phyloP scores from a whole-genome alignment of 352 stramenopile genomes.

The Phytophthora kernoviae region DNA sequence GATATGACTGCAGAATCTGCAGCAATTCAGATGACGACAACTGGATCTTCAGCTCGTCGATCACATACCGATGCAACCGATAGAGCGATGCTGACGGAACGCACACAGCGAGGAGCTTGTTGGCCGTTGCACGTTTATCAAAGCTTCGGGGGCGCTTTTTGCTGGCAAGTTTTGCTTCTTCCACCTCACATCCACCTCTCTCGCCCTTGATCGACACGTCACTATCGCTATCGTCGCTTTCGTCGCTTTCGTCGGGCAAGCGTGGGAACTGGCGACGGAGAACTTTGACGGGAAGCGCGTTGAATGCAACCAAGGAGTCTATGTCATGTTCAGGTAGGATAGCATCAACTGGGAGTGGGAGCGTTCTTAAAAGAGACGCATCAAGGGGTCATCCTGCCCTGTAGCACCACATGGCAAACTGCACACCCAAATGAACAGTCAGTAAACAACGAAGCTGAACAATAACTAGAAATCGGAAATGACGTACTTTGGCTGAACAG shows the following conservation, averaged over 20 bases:
- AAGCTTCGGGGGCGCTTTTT: slow-evolving; percentile 15
- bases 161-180: not conserved
- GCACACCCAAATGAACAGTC: slow-evolving; percentile 9
- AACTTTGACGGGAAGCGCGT: slow-evolving; percentile 43
- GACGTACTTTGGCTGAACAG: slow-evolving; percentile 67
- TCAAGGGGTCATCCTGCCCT: slow-evolving; percentile 19
- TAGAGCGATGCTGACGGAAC: slow-evolving; percentile 66
- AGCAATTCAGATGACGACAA: slow-evolving; percentile 50
- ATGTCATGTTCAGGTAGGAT: slow-evolving; percentile 61
- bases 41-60: slow-evolving; percentile 48
- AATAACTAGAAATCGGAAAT: not conserved
- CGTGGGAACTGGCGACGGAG: slow-evolving; percentile 59
- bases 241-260: slow-evolving; percentile 22
- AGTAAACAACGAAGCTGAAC: not conserved
- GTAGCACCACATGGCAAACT: slow-evolving; percentile 65
- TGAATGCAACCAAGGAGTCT: slow-evolving; percentile 51
- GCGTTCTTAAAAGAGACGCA: slow-evolving; percentile 17
- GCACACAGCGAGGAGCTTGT: slow-evolving; percentile 43
- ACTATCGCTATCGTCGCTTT: not conserved
- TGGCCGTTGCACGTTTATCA: slow-evolving; percentile 38
- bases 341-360: slow-evolving; percentile 64
- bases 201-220: not conserved
- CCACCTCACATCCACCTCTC: not conserved
- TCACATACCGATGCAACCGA: slow-evolving; percentile 58
- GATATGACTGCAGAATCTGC: slow-evolving; percentile 37